Evolutionary conservation across 345 rosid genomes (phyloP).

Genomic region (Syzygium aromaticum): DNA sequence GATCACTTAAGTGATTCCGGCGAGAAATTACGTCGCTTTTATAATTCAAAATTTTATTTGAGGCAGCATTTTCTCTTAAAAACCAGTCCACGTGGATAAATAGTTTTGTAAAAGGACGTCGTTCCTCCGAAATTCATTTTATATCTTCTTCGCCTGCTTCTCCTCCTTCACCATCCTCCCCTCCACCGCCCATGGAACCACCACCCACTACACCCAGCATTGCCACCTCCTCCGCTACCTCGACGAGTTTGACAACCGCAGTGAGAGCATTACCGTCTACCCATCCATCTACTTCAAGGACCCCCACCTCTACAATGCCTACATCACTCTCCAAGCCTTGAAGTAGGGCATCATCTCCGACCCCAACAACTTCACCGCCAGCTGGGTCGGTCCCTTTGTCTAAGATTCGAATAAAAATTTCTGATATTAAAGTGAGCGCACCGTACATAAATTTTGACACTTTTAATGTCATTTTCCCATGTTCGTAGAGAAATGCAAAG

Average conservation of each 20-base stretch:
- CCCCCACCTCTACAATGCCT: neutral
- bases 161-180: neutral
- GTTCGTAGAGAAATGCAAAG: no score
- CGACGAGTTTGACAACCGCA: neutral
- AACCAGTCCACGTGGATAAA: neutral
- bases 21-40: neutral
- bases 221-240: neutral
- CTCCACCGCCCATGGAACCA: neutral
- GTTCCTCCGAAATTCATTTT: no score
- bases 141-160: no score
- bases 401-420: conserved; percentile 4
- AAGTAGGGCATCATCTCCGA: conserved; percentile 40
- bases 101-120: no score
- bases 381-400: conserved; percentile 58
- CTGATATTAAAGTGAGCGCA: no score
- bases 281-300: neutral
- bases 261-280: neutral
- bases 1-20: neutral
- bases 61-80: neutral
- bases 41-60: neutral
- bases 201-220: neutral
- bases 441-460: no score
- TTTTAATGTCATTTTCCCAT: no score
- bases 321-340: neutral
- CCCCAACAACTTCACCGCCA: conserved; percentile 33